A percentile compares a stretch with the other conserved stretches of the same genome.
These are phyloP conservation scores for Xylaria digitata DNA, from an alignment of 2,329 filamentous ascomycete genomes.

Conservation along the genomic window DNA sequence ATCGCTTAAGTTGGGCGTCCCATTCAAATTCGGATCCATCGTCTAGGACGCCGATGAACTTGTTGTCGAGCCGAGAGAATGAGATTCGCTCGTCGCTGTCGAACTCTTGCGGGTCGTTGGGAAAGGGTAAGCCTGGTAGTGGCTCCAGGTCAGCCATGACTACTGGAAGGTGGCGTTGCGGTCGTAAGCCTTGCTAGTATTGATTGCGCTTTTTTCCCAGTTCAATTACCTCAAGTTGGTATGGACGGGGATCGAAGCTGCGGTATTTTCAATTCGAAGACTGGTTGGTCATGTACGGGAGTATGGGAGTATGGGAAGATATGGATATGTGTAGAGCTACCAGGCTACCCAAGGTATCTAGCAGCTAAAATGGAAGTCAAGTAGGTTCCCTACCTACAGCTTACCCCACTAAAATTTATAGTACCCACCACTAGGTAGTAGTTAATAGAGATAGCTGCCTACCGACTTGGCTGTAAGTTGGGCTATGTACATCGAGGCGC, in stretches of 20 bases:
- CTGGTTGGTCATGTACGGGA: neutral
- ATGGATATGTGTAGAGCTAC: neutral
- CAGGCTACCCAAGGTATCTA: neutral
- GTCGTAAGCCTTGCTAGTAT: neutral
- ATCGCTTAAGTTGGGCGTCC: constrained; percentile 75
- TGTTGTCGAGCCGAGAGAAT: constrained; percentile 83
- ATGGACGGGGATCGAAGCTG: neutral
- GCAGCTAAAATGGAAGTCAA: too few relatives aligned
- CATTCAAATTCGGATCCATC: constrained; percentile 89
- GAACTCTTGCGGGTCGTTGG: constrained; percentile 74
- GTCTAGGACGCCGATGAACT: constrained; percentile 85
- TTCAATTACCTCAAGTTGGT: neutral
- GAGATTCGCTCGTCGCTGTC: constrained; percentile 84
- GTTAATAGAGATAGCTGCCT: too few relatives aligned
- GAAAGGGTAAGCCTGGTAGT: constrained; percentile 56
- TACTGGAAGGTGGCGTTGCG: neutral
- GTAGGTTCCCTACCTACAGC: too few relatives aligned
- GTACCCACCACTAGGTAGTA: too few relatives aligned
- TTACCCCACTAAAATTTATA: too few relatives aligned
- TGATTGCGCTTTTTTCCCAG: neutral
- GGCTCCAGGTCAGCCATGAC: constrained; percentile 44
- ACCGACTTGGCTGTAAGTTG: too few relatives aligned
- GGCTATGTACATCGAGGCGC: too few relatives aligned
- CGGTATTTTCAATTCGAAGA: neutral
- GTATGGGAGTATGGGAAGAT: neutral